A percentile compares a stretch with the other conserved stretches of the same genome.
These are phyloP conservation scores for Leccinum boreale DNA, from an alignment of 768 basidiomycete genomes.

Conservation along the genomic window DNA sequence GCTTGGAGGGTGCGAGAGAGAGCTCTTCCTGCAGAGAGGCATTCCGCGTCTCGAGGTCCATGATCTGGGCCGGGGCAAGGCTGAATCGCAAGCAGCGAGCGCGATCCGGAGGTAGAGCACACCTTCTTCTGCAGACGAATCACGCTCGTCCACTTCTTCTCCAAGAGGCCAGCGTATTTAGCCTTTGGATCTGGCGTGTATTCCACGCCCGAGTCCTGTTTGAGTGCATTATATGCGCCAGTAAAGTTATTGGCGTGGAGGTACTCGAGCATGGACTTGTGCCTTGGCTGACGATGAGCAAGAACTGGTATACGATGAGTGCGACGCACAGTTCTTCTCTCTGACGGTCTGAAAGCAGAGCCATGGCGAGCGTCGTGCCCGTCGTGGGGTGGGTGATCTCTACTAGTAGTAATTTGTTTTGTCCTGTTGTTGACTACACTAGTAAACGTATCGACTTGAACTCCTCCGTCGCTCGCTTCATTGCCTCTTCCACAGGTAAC, in stretches of 20 bases:
- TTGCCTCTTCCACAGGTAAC: constrained; percentile 23
- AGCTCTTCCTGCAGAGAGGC: constrained; percentile 75
- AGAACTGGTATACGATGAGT: constrained; percentile 1
- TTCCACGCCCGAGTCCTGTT: constrained; percentile 51
- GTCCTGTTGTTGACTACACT: constrained; percentile 24
- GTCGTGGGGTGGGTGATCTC: constrained; percentile 7
- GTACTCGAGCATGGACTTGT: constrained; percentile 81
- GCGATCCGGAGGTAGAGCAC: background rate
- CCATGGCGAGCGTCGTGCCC: constrained; percentile 25
- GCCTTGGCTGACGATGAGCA: constrained; percentile 40
- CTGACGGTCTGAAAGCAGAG: constrained; percentile 45
- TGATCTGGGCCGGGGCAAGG: constrained; percentile 56
- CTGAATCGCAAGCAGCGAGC: constrained; percentile 3
- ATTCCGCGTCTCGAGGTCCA: constrained; percentile 89
- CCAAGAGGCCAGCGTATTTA: constrained; percentile 81
- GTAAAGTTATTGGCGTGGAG: constrained; percentile 63
- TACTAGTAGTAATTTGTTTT: constrained; percentile 26
- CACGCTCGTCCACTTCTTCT: constrained; percentile 98
- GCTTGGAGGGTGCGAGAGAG: constrained; percentile 45
- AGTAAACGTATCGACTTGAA: constrained; percentile 27
- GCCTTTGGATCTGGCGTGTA: constrained; percentile 84
- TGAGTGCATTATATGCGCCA: constrained; percentile 59
- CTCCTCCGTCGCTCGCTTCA: constrained; percentile 15
- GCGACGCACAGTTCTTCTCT: constrained; percentile 45
- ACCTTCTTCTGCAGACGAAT: constrained; percentile 96